Evolutionary conservation across 192 early-diverging fungal species (phyloP), one percentile per base, ranked within the genome.

Genomic region (Thoreauomyces humboldtii): DNA sequence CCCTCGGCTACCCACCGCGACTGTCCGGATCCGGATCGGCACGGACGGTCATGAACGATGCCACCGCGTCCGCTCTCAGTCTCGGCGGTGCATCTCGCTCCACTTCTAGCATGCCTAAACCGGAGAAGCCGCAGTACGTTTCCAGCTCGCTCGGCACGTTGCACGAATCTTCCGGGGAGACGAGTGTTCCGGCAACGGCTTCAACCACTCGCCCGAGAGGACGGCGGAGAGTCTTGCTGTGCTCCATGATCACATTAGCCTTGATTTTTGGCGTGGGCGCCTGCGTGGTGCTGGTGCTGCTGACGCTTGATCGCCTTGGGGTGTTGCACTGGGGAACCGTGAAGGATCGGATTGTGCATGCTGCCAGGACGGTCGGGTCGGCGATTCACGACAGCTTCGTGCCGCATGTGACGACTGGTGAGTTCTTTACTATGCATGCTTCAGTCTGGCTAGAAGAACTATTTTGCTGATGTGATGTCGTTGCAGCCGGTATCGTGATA

Each of bases 11-110:
- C 27, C 22, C 47, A 14, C 59, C 59, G 29, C 35, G 42, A 24
- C 19, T 37, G 5, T 59, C 59, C n/a, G 59, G 61, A 9, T 51
- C 61, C 46, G 61, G 61, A 7, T 63, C 61, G 15, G 45, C 61
- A n/a, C 44, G 61, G 14, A 63, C 61, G 5, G 61, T 63, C 21
- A 37, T 63, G 47, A 63, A 63, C 34, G 61, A 63, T 24, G 44
- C 61, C 7, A 51, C 61, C 11, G 33, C 48, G 11, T 19, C 44
- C 22, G 48, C 46, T 11, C 25, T 51, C 9, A 52, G 32, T 29
- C 17, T 52, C 15, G n/a, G n/a, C n/a, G n/a, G n/a, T n/a, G n/a
- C n/a, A n/a, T n/a, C n/a, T n/a, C n/a, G n/a, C n/a, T 52, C 50
- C 5, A 25, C 50, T 17, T 31, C 27, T 17, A 41, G 11, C 11